Evolutionary conservation across 768 basidiomycete species (phyloP).

Genomic region (Boletus reticuloceps): DNA sequence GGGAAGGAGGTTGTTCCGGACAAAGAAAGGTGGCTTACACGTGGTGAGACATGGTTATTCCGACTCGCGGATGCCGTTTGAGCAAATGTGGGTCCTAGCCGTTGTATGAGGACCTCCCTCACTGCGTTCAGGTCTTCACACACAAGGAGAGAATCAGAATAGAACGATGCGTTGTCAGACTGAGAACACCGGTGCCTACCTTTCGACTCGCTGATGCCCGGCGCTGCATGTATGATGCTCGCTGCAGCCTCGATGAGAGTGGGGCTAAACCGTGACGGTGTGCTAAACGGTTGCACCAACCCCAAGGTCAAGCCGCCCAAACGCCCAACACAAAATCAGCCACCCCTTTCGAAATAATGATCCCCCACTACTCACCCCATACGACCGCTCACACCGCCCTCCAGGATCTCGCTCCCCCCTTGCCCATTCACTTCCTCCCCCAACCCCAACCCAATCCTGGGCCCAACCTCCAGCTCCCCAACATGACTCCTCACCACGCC

Average conservation of each 20-base stretch:
- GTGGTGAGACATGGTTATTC: constrained; percentile 53
- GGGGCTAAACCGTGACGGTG: constrained; percentile 40
- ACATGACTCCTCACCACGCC: constrained; percentile 60
- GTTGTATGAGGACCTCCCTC: constrained; percentile 53
- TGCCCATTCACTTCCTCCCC: not conserved
- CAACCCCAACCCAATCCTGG: constrained; percentile 1
- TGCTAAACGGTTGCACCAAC: constrained; percentile 24
- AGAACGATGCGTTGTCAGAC: not conserved
- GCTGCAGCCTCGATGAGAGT: constrained; percentile 63
- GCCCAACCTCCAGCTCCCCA: constrained; percentile 44
- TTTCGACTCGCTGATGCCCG: constrained; percentile 48
- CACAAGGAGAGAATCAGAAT: not conserved
- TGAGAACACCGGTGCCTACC: constrained; percentile 37
- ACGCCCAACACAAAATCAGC: constrained; percentile 3
- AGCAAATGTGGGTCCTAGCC: constrained; percentile 56
- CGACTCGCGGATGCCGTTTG: constrained; percentile 49
- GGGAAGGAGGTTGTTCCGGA: not conserved
- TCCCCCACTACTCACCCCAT: constrained; percentile 29
- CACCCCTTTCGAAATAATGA: not conserved
- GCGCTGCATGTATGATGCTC: constrained; percentile 62
- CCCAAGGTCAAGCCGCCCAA: not conserved
- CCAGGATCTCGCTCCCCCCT: not conserved
- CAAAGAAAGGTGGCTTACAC: constrained; percentile 33
- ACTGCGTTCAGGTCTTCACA: constrained; percentile 54
- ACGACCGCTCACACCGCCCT: constrained; percentile 18